Percentiles rank a stretch among this genome's conserved stretches.
Conservation (phyloP, 2,329 filamentous ascomycete genomes). For the Trichoderma lentiforme region DNA sequence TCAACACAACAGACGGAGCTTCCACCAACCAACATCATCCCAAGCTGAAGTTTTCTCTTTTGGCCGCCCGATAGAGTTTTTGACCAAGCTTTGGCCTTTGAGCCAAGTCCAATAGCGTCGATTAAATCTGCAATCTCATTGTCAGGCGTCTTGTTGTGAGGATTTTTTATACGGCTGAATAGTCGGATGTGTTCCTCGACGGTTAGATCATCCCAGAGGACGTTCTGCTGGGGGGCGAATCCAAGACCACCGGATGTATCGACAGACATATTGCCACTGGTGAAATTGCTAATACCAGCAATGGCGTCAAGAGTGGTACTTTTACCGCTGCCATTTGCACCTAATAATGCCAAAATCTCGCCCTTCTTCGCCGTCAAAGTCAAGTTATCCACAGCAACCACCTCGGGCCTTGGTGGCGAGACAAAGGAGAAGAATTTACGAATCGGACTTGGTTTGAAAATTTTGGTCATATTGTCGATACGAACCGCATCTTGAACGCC, state of each 20-base stretch:
- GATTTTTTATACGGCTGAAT: conserved; percentile 66
- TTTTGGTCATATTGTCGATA: conserved; percentile 68
- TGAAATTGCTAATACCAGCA: conserved; percentile 35
- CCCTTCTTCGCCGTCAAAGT: conserved; percentile 66
- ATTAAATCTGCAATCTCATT: conserved; percentile 47
- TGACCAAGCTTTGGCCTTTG: conserved; percentile 59
- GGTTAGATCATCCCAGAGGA: conserved; percentile 70
- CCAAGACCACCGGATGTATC: conserved; percentile 70
- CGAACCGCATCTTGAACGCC: conserved; percentile 55
- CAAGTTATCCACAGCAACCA: conserved; percentile 70
- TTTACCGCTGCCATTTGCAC: conserved; percentile 69
- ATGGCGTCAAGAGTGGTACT: conserved; percentile 52
- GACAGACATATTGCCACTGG: conserved; percentile 58
- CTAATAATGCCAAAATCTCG: conserved; percentile 72
- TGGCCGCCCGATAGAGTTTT: conserved; percentile 71
- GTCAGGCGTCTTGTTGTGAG: conserved; percentile 43
- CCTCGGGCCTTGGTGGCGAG: conserved; percentile 54
- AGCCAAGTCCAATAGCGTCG: conserved; percentile 59
- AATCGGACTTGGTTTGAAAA: conserved; percentile 64
- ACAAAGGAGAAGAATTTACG: conserved; percentile 48
- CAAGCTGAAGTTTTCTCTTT: conserved; percentile 72
- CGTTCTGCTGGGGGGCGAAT: conserved; percentile 72
- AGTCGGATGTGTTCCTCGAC: conserved; percentile 68
- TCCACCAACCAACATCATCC: conserved; percentile 75
- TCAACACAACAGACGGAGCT: conserved; percentile 71